A percentile compares a stretch with the other conserved stretches of the same genome.
Conservation (phyloP, 768 basidiomycete genomes). For the Phanerodontia chrysosporium region DNA sequence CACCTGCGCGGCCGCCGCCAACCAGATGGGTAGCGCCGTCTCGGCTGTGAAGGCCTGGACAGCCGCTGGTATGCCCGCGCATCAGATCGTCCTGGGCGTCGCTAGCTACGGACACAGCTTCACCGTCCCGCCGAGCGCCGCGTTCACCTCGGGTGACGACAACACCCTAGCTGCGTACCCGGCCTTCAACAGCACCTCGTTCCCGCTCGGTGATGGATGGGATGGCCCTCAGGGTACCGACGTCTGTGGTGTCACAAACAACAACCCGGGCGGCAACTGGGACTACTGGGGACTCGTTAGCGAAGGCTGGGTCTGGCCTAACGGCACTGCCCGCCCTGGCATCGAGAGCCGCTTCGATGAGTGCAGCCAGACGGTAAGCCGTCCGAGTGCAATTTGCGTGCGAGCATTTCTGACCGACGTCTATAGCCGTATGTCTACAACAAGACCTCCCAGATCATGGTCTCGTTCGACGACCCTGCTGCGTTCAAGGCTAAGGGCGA, state of each 20-base stretch:
- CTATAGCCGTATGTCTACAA: constrained; percentile 67
- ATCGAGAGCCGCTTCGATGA: constrained; percentile 54
- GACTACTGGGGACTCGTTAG: constrained; percentile 62
- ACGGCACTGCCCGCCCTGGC: constrained; percentile 42
- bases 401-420: neutral
- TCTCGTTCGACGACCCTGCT: constrained; percentile 61
- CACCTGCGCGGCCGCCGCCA: constrained; percentile 54
- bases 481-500: constrained; percentile 61
- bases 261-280: constrained; percentile 52
- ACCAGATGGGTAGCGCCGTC: constrained; percentile 71
- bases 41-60: constrained; percentile 75
- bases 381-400: neutral
- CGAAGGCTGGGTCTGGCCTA: constrained; percentile 46
- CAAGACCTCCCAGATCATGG: constrained; percentile 43
- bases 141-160: constrained; percentile 31
- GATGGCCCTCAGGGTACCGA: constrained; percentile 47
- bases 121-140: constrained; percentile 34
- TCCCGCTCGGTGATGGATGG: constrained; percentile 55
- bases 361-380: constrained; percentile 71
- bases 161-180: constrained; percentile 46
- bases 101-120: constrained; percentile 83
- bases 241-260: constrained; percentile 48
- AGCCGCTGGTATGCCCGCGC: constrained; percentile 67
- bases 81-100: constrained; percentile 79
- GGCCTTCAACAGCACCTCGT: constrained; percentile 39